Evolutionary conservation across 306 rosid species (phyloP).

Genomic region (Trifolium pratense): DNA sequence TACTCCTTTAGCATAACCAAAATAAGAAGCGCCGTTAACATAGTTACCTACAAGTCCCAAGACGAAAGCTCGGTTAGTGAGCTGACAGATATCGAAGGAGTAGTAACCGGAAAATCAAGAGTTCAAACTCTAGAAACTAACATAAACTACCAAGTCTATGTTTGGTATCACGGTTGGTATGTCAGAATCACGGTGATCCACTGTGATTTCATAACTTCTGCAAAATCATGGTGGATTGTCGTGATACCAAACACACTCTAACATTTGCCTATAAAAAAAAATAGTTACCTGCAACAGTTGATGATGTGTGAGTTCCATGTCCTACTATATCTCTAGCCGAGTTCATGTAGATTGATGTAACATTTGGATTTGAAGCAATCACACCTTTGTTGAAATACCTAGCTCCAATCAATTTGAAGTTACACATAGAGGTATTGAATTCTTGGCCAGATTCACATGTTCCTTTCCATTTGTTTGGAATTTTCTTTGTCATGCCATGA

Average conservation of each 20-base stretch:
- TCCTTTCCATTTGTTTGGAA: conserved; percentile 40
- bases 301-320: conserved; percentile 47
- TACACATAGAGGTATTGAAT: conserved; percentile 43
- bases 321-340: conserved; percentile 43
- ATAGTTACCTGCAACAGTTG: conserved; percentile 47
- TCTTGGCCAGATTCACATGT: conserved; percentile 41
- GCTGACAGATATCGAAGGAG: neutral
- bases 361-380: neutral
- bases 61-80: neutral
- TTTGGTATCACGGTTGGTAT: too few relatives aligned
- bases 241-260: too few relatives aligned
- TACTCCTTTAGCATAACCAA: conserved; percentile 41
- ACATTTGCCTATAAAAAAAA: neutral
- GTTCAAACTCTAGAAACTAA: neutral
- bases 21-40: conserved; percentile 34
- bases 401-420: conserved; percentile 45
- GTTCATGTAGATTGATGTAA: conserved; percentile 28
- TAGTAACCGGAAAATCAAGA: too few relatives aligned
- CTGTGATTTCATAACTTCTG: too few relatives aligned
- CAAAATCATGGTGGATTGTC: too few relatives aligned
- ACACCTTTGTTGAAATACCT: conserved; percentile 48
- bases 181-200: too few relatives aligned
- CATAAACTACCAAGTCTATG: too few relatives aligned
- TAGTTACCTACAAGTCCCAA: conserved; percentile 41
- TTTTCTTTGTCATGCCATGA: conserved; percentile 35